These are phyloP conservation scores for Sporobolomyces roseus DNA, from an alignment of 768 basidiomycete genomes.

Conservation along the genomic window DNA sequence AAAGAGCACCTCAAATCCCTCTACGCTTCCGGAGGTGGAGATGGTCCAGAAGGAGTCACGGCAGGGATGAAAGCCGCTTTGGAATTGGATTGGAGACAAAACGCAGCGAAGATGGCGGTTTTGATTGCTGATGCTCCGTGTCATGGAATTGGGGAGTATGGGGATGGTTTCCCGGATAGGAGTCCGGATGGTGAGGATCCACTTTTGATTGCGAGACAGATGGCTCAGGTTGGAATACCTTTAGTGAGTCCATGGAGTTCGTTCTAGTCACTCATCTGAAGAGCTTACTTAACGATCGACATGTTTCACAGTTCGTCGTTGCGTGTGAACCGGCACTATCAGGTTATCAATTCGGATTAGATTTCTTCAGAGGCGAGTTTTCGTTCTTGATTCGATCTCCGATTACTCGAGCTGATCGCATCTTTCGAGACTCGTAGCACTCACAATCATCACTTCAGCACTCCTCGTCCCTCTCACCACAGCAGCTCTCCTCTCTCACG, in stretches of 20 bases:
- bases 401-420: conserved; percentile 21
- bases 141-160: conserved; percentile 77
- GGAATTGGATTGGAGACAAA: conserved; percentile 78
- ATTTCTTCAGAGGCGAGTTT: conserved; percentile 9
- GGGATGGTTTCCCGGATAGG: conserved; percentile 70
- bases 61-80: conserved; percentile 82
- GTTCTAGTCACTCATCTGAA: too few species aligned
- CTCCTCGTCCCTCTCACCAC: conserved; percentile 90
- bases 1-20: conserved; percentile 75
- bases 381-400: conserved; percentile 13
- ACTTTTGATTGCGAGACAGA: conserved; percentile 72
- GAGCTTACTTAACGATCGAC: too few species aligned
- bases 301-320: conserved; percentile 97
- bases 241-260: too few species aligned
- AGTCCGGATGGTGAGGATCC: conserved; percentile 85
- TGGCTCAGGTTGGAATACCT: too few species aligned
- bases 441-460: conserved; percentile 87
- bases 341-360: conserved; percentile 60
- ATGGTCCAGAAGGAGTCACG: conserved; percentile 97
- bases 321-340: conserved; percentile 95
- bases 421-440: conserved; percentile 52
- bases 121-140: conserved; percentile 96
- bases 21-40: conserved; percentile 80
- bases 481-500: conserved; percentile 87
- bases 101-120: conserved; percentile 91